A percentile compares a stretch with the other conserved stretches of the same genome.
Evolutionary conservation across 345 rosid species (phyloP).

Genomic region (Kandelia obovata): DNA sequence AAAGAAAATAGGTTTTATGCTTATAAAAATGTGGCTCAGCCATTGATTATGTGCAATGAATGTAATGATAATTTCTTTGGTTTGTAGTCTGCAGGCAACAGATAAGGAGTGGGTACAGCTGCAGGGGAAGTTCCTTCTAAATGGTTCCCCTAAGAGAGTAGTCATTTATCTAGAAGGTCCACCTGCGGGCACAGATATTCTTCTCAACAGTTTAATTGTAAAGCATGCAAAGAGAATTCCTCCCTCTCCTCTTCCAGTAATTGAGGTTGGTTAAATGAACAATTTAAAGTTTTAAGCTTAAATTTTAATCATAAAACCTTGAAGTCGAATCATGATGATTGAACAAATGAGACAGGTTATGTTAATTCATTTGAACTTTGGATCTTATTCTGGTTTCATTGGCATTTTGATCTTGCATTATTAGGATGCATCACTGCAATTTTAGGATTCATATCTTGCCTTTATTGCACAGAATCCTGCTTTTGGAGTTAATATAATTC

Average conservation of each 20-base stretch:
- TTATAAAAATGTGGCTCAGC: too few relatives aligned
- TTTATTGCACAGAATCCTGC: constrained; percentile 54
- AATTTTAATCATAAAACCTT: background rate
- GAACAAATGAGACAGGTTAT: background rate
- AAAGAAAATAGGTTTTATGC: too few relatives aligned
- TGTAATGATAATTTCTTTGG: background rate
- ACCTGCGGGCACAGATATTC: constrained; percentile 79
- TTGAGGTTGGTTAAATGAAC: constrained; percentile 47
- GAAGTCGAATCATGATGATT: background rate
- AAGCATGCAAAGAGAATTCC: constrained; percentile 69
- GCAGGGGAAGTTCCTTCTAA: constrained; percentile 83
- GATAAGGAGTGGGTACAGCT: constrained; percentile 72
- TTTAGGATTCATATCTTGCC: background rate
- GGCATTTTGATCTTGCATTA: constrained; percentile 5
- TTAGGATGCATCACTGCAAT: background rate
- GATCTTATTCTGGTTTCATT: background rate
- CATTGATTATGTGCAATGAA: background rate
- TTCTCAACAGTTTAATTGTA: constrained; percentile 59
- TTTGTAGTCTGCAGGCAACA: constrained; percentile 64
- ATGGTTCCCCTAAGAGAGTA: constrained; percentile 68
- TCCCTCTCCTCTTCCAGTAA: constrained; percentile 58
- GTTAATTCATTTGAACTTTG: too few relatives aligned
- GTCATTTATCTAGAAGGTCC: constrained; percentile 92
- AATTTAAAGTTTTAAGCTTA: background rate
- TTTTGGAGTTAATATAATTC: constrained; percentile 66